Evolutionary conservation across 2,329 filamentous ascomycete genomes (phyloP), one percentile per base, ranked within the genome.

Genomic region (Fusarium coicis): DNA sequence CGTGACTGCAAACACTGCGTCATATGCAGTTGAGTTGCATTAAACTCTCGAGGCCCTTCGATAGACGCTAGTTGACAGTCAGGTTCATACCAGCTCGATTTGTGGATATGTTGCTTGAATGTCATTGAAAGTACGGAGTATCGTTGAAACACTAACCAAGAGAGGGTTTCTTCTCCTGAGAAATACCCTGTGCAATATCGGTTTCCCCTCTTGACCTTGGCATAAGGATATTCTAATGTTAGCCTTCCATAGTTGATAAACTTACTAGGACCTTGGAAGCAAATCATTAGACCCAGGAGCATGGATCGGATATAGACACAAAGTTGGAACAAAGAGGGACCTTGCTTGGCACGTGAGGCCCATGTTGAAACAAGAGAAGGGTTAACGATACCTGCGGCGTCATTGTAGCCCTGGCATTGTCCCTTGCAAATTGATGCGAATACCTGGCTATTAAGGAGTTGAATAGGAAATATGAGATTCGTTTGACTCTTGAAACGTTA

Each of bases 21-120:
- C 70, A 72, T 68, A 61, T 63, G 66, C 34, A 44, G 60, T 56
- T 46, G 42, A 71, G 70, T 60, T 74, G 54, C 70, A 74, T 73
- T 70, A 56, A 63, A 34, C 43, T 63, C 30, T 63, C 49, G 70
- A 71, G 50, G 62, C 70, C 70, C 30, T n/a, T n/a, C n/a, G 42
- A 71, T 66, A 53, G 58, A 65, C 66, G 59, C 66, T 69, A 69
- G 66, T 65, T 69, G 39, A 36, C 37, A 34, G 66, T 54, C 66
- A 70, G 52, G 66, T 59, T 69, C n/a, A 36, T 70, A 47, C 34
- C 40, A 69, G 43, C 59, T 62, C 32, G 37, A 64, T 58, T 52
- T 69, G 66, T 70, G 66, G 66, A 59, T 70, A 65, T 69, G 21
- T 14, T 42, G 36, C 37, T 53, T 40, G 42, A 16, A 26, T 34